These are phyloP conservation scores for Kodamaea fukazawae DNA, from an alignment of 805 yeast genomes.

Conservation along the genomic window DNA sequence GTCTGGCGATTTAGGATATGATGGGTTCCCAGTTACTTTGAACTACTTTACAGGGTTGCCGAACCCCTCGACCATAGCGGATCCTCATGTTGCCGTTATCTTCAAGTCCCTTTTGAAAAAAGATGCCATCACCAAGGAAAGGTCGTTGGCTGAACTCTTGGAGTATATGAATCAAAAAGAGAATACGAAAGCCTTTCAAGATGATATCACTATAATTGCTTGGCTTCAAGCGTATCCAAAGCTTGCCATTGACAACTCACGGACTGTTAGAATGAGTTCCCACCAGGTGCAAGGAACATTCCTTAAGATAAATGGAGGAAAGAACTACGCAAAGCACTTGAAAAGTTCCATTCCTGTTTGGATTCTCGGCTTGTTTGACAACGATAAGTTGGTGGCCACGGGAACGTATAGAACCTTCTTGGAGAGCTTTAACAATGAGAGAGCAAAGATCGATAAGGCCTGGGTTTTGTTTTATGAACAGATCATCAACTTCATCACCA, in stretches of 20 bases:
- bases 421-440: conserved; percentile 54
- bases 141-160: conserved; percentile 57
- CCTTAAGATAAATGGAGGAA: conserved; percentile 49
- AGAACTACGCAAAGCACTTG: conserved; percentile 60
- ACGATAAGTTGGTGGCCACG: conserved; percentile 57
- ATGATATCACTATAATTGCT: conserved; percentile 54
- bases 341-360: conserved; percentile 72
- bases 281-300: conserved; percentile 62
- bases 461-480: conserved; percentile 60
- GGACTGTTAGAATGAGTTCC: conserved; percentile 56
- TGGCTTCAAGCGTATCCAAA: conserved; percentile 86
- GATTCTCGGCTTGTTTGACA: conserved; percentile 68
- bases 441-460: conserved; percentile 45
- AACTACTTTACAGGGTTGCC: conserved; percentile 79
- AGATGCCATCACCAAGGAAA: conserved; percentile 83
- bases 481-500: conserved; percentile 53
- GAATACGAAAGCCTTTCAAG: conserved; percentile 22
- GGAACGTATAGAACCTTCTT: conserved; percentile 48
- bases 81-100: conserved; percentile 52
- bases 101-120: conserved; percentile 76
- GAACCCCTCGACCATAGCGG: conserved; percentile 38
- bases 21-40: conserved; percentile 49
- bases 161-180: conserved; percentile 25
- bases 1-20: conserved; percentile 25
- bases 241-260: conserved; percentile 67